Conservation (phyloP, 2,329 filamentous ascomycete genomes). For the Cadophora sp. region DNA sequence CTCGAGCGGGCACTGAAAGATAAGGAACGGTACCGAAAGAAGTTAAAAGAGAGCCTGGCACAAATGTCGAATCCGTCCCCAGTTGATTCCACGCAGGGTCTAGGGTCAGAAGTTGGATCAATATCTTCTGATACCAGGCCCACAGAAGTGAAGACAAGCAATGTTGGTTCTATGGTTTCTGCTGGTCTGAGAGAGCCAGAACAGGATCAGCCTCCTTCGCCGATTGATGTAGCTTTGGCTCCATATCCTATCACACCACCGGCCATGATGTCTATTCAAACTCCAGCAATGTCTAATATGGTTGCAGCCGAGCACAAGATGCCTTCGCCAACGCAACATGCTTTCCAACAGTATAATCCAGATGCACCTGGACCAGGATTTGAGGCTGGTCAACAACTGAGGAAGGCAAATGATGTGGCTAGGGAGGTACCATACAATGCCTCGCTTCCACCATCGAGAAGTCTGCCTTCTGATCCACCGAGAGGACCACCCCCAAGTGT, state of each 20-base stretch:
- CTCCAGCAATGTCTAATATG: conserved; percentile 44
- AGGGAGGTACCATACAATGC: conserved; percentile 57
- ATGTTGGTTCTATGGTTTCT: conserved; percentile 40
- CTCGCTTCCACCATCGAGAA: conserved; percentile 62
- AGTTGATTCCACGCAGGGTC: conserved; percentile 42
- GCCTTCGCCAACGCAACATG: conserved; percentile 67
- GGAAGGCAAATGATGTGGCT: conserved; percentile 54
- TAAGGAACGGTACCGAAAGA: conserved; percentile 91
- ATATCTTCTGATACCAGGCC: conserved; percentile 34
- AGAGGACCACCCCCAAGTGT: conserved; percentile 41
- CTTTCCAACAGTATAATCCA: conserved; percentile 60
- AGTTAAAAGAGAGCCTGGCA: conserved; percentile 77
- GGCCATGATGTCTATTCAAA: conserved; percentile 55
- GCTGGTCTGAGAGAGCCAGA: conserved; percentile 39
- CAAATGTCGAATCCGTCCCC: conserved; percentile 43
- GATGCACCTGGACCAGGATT: conserved; percentile 42
- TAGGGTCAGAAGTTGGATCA: conserved; percentile 40
- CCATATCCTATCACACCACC: conserved; percentile 72
- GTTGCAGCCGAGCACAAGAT: conserved; percentile 64
- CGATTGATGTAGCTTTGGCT: conserved; percentile 64
- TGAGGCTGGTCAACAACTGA: conserved; percentile 50
- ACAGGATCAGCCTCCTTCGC: conserved; percentile 53
- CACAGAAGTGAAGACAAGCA: conserved; percentile 27
- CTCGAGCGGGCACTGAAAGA: conserved; percentile 90
- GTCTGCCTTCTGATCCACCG: conserved; percentile 53